Base-by-base conservation (phyloP, 345 rosid genomes). In the Anastatica hierochuntica region DNA sequence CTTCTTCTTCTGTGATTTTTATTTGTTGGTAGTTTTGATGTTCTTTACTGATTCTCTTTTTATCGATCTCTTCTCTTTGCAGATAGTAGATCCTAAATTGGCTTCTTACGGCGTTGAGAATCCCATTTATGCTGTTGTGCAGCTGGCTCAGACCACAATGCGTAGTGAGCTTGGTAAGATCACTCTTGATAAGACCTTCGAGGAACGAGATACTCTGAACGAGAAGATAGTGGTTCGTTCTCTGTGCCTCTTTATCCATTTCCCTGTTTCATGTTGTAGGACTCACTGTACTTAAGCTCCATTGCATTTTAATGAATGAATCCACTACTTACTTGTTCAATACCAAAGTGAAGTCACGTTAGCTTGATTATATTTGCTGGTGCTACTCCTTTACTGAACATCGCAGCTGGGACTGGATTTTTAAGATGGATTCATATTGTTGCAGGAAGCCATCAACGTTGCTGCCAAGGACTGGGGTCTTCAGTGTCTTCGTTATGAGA, bases 151-250 rank as follows among this genome's bases (percentile, higher is more conserved):
- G 75, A 88, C 98, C 14, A 83, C 97, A 1, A 92, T 92, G 98
- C 90, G 98, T 16, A 92, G 97, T 48, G 97, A 92, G 76, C 90
- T 92, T 19, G 98, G 98, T 37, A 92, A 92, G 63, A 92, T 92
- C 40, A 85, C 97, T 0, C 97, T 92, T 42, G 98, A 92, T 70
- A 88, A 92, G 81, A 92, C 97, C 35, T 92, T 92, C 18, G 98
- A 85, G 64, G 98, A 85, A 72, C 67, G 98, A 45, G 98, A 88
- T 58, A 85, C 88, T 7, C 94, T 92, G 35, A 92, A 88, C 52
- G 94, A 79, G 40, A 85, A 85, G 85, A 92, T 92, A 45, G 99
- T 94, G 86, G 98, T 92, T 58, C 30, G 84, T 60, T 63, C 27
- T 36, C 6, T 41, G 15, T 35, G 15, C 42, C 10, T 29, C 33